Percentiles rank a stretch among this genome's conserved stretches.
Evolutionary conservation across 495 filamentous ascomycete species (phyloP).

Genomic region (Aspergillus steynii): DNA sequence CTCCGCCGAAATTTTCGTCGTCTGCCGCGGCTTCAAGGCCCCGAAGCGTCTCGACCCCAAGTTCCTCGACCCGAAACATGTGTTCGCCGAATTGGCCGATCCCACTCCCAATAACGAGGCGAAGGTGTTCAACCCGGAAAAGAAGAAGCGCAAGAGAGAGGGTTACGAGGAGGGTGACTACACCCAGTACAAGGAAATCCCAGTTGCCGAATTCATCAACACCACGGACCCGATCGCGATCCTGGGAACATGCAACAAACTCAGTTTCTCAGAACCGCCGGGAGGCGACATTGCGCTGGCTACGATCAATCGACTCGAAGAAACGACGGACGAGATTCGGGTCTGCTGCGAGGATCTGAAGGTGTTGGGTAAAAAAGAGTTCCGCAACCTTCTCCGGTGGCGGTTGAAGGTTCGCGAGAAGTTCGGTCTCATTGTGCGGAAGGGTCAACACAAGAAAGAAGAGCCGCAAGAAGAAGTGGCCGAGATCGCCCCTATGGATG

Average conservation of each 20-base stretch:
- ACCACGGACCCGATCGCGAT: constrained; percentile 95
- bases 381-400: constrained; percentile 91
- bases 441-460: constrained; percentile 40
- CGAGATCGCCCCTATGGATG: constrained; percentile 85
- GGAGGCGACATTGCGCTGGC: constrained; percentile 85
- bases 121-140: constrained; percentile 94
- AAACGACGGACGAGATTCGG: constrained; percentile 86
- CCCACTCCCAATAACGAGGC: constrained; percentile 94
- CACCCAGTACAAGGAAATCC: constrained; percentile 84
- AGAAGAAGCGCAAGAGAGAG: constrained; percentile 94
- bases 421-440: constrained; percentile 82
- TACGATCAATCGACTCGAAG: constrained; percentile 83
- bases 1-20: constrained; percentile 97
- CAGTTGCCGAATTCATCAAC: constrained; percentile 91
- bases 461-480: constrained; percentile 73
- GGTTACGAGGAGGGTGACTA: constrained; percentile 98
- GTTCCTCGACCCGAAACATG: constrained; percentile 85
- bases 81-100: constrained; percentile 91
- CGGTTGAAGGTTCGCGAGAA: constrained; percentile 84
- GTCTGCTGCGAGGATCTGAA: constrained; percentile 86
- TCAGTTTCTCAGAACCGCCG: constrained; percentile 73
- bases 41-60: constrained; percentile 90
- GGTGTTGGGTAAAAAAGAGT: constrained; percentile 90
- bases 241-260: constrained; percentile 78
- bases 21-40: constrained; percentile 90